Percentiles rank a stretch among this genome's conserved stretches.
Conservation (phyloP, 2,329 filamentous ascomycete genomes). For the Samsoniella hepiali region DNA sequence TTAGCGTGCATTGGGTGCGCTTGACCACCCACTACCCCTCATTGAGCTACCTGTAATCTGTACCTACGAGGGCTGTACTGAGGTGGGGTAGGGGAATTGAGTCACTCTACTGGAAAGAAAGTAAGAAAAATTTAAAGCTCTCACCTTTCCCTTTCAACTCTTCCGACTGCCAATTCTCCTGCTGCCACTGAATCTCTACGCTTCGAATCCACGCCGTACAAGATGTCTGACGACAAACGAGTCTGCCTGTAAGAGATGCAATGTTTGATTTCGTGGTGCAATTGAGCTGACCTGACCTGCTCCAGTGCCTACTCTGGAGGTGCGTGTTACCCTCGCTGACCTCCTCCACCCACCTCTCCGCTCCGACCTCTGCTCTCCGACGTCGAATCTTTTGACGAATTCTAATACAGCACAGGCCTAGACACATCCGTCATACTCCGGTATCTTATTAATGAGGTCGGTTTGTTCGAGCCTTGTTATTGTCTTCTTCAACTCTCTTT, state of each 20-base stretch:
- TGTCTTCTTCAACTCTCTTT: neutral
- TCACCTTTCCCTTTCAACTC: constrained; percentile 8
- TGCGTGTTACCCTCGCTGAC: neutral
- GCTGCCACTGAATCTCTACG: constrained; percentile 12
- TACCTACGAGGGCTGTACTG: neutral
- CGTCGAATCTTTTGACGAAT: neutral
- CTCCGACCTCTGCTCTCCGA: neutral
- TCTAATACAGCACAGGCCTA: constrained; percentile 30
- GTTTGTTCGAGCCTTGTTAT: constrained; percentile 12
- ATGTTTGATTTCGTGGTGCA: neutral
- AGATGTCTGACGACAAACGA: constrained; percentile 17
- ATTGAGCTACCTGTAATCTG: neutral
- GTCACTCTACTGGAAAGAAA: constrained; percentile 14
- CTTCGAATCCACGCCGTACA: constrained; percentile 16
- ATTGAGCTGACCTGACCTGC: constrained; percentile 14
- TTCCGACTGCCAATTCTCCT: constrained; percentile 8
- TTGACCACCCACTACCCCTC: constrained; percentile 2
- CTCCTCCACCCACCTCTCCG: neutral
- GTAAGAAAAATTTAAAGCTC: constrained; percentile 9
- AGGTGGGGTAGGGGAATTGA: constrained; percentile 13
- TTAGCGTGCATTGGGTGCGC: constrained; percentile 5
- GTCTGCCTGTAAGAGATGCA: constrained; percentile 18
- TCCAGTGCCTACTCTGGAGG: constrained; percentile 20
- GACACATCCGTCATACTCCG: constrained; percentile 42
- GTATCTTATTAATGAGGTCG: constrained; percentile 35